Percentiles rank a stretch among this genome's conserved stretches.
Conservation (phyloP, 768 basidiomycete genomes). For the Xerocomellus intermedius region DNA sequence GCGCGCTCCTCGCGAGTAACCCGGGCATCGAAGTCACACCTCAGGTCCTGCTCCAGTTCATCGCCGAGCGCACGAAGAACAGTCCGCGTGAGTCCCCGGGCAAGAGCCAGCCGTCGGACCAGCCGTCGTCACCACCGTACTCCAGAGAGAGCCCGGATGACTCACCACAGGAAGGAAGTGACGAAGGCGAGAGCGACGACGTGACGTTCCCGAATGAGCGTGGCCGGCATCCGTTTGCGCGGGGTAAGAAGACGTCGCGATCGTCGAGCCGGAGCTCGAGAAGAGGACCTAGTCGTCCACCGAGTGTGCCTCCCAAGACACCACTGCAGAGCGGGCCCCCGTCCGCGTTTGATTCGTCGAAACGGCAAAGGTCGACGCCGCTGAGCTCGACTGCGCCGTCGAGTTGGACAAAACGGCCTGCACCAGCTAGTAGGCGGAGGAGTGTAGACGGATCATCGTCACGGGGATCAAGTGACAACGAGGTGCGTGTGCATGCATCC, state of each 20-base stretch:
- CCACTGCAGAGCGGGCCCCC: conserved; percentile 37
- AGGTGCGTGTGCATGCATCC: conserved; percentile 44
- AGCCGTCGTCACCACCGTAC: conserved; percentile 11
- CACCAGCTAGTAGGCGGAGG: conserved; percentile 64
- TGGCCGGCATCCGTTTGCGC: conserved; percentile 34
- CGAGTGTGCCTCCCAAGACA: conserved; percentile 58
- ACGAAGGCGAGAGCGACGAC: conserved; percentile 36
- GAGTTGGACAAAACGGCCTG: conserved; percentile 71
- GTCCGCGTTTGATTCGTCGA: conserved; percentile 69
- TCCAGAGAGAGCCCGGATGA: conserved; percentile 32
- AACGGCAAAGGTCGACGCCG: conserved; percentile 70
- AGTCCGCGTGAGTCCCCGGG: conserved; percentile 31
- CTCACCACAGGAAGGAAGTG: conserved; percentile 34
- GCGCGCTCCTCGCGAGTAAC: conserved; percentile 52
- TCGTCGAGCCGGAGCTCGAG: conserved; percentile 55
- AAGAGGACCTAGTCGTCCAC: conserved; percentile 45
- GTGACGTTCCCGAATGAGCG: conserved; percentile 37
- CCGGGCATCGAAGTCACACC: conserved; percentile 71
- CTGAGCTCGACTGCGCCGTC: conserved; percentile 61
- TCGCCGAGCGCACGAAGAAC: conserved; percentile 57
- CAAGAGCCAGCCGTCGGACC: conserved; percentile 15
- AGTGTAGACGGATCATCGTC: conserved; percentile 62
- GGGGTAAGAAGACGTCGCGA: conserved; percentile 39
- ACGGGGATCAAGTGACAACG: conserved; percentile 61
- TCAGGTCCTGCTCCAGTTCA: conserved; percentile 57